These are phyloP conservation scores for Penicillium diatomitis DNA, from an alignment of 495 filamentous ascomycete species.

Conservation along the genomic window DNA sequence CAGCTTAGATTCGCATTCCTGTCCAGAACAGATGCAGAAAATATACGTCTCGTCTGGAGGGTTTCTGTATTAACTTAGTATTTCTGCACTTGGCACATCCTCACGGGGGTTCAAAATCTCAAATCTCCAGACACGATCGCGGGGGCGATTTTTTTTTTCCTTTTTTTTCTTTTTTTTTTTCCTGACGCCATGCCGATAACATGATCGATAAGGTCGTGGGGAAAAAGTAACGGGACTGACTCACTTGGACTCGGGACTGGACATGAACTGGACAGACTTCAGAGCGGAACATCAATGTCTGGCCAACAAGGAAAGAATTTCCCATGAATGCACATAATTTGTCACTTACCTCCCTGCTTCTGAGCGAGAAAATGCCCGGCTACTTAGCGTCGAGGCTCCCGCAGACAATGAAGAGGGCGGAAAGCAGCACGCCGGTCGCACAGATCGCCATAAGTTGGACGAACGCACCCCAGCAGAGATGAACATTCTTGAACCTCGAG, in stretches of 20 bases:
- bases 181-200: constrained; percentile 12
- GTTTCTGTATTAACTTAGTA: too few relatives aligned
- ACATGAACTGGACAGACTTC: too few relatives aligned
- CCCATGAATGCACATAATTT: too few relatives aligned
- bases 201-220: constrained; percentile 3
- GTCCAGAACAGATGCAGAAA: not conserved
- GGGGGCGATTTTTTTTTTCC: not conserved
- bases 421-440: constrained; percentile 5
- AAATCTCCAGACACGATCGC: not conserved
- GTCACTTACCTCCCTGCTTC: constrained; percentile 5
- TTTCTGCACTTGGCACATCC: too few relatives aligned
- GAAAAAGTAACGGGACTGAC: not conserved
- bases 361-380: constrained; percentile 4
- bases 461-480: not conserved
- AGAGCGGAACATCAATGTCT: too few relatives aligned
- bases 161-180: constrained; percentile 1
- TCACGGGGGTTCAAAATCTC: too few relatives aligned
- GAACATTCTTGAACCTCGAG: not conserved
- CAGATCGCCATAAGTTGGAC: not conserved
- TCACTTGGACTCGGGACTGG: constrained; percentile 5
- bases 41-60: too few relatives aligned
- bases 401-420: constrained; percentile 3
- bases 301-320: too few relatives aligned
- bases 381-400: constrained; percentile 1
- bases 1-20: constrained; percentile 8